Base-by-base conservation (phyloP, 805 yeast species). In the Saccharomycopsis fermentans region DNA sequence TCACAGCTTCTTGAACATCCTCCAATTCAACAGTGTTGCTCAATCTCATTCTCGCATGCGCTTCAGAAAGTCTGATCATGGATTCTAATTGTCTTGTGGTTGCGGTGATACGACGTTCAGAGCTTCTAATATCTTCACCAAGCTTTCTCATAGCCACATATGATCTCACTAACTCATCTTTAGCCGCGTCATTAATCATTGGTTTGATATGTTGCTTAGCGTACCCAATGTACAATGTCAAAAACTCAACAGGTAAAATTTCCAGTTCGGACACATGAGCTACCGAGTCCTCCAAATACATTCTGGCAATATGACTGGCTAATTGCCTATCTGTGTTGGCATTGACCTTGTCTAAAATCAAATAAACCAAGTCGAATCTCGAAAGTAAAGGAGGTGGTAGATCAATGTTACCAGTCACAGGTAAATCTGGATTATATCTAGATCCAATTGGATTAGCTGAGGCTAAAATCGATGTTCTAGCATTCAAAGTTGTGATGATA, bases 401-500 rank as follows among this genome's bases (percentile, higher is more conserved):
- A 70, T 94, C 99, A 69, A 94, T 94, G 70, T 94, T 94, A 66
- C 88, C 83, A 0, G 98, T 90, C 12, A 94, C 99, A 0, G 98
- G 96, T 60, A 92, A 75, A 65, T 86, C 82, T n/a, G 97, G 96
- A 70, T 94, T 90, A 70, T 94, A 94, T 64, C 96, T 81, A 2
- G 98, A 92, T 62, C 94, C 92, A 63, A 94, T 91, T 14, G 99
- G 99, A 70, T 94, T 94, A 1, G 99, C 99, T 43, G 96, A 87
- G 0, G 99, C 99, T 59, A 94, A 75, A 63, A 94, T 86, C 1
- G 98, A 92, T 0, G 97, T 92, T 72, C 99, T 81, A 1, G 99
- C 99, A 70, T 94, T 94, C 62, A 94, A 76, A 0, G 98, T 94
- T 5, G 99, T 94, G 67, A 94, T 94, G 68, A 94, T 94, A 61